Percentiles rank a stretch among this genome's conserved stretches.
phyloP scores from a whole-genome alignment of 169 alveolate genomes.

The Plasmodium chabaudi region DNA sequence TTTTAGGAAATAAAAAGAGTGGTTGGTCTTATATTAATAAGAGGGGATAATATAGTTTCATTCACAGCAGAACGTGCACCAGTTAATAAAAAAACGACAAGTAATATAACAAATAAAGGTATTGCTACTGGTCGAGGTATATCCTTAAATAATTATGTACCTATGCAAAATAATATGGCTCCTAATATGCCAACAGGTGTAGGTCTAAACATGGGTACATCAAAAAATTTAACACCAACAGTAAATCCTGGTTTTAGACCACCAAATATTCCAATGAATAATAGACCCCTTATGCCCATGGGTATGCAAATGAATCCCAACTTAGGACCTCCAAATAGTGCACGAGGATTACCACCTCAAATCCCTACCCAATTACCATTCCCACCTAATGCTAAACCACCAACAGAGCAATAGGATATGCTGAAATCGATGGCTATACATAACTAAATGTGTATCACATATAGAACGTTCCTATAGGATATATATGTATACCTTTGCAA shows the following conservation, averaged over 20 bases:
- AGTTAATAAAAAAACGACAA: conserved; percentile 76
- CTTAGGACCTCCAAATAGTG: neutral
- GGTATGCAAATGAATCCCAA: conserved; percentile 28
- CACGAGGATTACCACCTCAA: conserved; percentile 8
- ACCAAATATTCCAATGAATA: conserved; percentile 17
- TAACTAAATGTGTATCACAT: neutral
- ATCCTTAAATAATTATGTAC: conserved; percentile 77
- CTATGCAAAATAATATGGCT: conserved; percentile 44
- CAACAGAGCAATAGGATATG: neutral
- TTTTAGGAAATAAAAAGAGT: conserved; percentile 94
- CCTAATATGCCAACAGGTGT: conserved; percentile 75
- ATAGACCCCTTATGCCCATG: conserved; percentile 59
- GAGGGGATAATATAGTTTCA: conserved; percentile 98
- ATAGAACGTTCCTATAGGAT: neutral
- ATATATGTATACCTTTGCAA: conserved; percentile 1
- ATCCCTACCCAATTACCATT: conserved; percentile 36
- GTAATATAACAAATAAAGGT: conserved; percentile 82
- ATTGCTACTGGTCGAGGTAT: conserved; percentile 87
- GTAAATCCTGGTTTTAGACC: conserved; percentile 37
- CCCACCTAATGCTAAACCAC: conserved; percentile 3
- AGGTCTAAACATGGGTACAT: conserved; percentile 20
- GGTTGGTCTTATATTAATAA: conserved; percentile 95
- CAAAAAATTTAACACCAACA: conserved; percentile 51
- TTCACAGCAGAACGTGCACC: conserved; percentile 99
- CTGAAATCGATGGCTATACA: neutral